phyloP scores from a whole-genome alignment of 257 asterid genomes.

The Leptodermis oblonga region DNA sequence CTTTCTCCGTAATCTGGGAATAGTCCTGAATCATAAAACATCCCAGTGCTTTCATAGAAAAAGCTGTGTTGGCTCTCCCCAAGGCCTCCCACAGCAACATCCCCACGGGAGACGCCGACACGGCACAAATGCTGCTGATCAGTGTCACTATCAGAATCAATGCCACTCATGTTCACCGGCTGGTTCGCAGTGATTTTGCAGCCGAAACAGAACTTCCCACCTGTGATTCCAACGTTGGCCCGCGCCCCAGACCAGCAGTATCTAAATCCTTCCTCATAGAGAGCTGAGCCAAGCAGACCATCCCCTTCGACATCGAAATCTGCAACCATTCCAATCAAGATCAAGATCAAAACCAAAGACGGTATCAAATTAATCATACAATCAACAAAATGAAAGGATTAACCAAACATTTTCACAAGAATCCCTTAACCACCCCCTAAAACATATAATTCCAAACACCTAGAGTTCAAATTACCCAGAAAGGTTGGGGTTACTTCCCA shows the following conservation, averaged over 20 bases:
- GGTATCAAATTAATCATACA: too few relatives aligned
- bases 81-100: conserved; percentile 44
- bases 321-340: conserved; percentile 19
- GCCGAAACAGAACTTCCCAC: conserved; percentile 63
- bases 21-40: conserved; percentile 36
- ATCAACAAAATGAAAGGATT: too few relatives aligned
- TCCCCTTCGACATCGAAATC: conserved; percentile 48
- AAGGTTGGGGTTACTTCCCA: too few relatives aligned
- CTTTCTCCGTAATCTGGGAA: conserved; percentile 40
- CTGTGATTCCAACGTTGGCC: conserved; percentile 49
- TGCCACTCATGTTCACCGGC: conserved; percentile 49
- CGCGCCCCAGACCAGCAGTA: conserved; percentile 83
- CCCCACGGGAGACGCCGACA: conserved; percentile 57
- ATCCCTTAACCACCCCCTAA: background rate
- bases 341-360: background rate
- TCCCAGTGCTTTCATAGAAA: conserved; percentile 56
- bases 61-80: conserved; percentile 50
- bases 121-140: conserved; percentile 45
- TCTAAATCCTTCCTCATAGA: conserved; percentile 48
- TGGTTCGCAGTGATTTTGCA: conserved; percentile 47
- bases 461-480: too few relatives aligned
- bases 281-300: conserved; percentile 55
- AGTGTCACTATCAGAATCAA: too few relatives aligned
- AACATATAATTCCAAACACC: background rate
- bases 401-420: too few relatives aligned